Conservation (phyloP, 345 rosid species). For the Melaleuca alternifolia region DNA sequence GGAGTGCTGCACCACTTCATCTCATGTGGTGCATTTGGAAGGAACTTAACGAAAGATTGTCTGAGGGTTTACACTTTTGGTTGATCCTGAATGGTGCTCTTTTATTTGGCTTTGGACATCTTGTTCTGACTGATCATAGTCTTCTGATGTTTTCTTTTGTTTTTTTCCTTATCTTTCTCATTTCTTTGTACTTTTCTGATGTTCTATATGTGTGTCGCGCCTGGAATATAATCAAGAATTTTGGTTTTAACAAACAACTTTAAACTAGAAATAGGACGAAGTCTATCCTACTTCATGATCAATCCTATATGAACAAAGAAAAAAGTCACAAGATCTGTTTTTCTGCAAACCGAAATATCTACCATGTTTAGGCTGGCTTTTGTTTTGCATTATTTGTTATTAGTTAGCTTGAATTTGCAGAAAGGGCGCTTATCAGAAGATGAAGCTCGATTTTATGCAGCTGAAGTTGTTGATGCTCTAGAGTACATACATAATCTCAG, state of each 20-base stretch:
- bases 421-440: constrained; percentile 73
- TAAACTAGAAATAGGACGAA: background rate
- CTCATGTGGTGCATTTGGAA: background rate
- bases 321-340: background rate
- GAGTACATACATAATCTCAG: constrained; percentile 91
- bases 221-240: background rate
- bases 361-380: background rate
- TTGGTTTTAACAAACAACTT: background rate
- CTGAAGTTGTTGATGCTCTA: constrained; percentile 93
- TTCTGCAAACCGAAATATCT: background rate
- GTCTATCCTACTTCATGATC: background rate
- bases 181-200: background rate
- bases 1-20: background rate
- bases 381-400: background rate
- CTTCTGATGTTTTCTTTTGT: background rate
- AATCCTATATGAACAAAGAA: background rate
- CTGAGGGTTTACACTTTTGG: background rate
- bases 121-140: background rate
- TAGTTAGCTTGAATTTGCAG: constrained; percentile 26
- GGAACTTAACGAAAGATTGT: background rate
- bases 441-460: constrained; percentile 87
- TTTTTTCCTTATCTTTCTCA: background rate
- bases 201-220: rapidly evolving
- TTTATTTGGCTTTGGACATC: background rate
- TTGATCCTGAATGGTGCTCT: background rate